Evolutionary conservation across 2,329 filamentous ascomycete species (phyloP).

Genomic region (Calonectria pseudoturangicola): DNA sequence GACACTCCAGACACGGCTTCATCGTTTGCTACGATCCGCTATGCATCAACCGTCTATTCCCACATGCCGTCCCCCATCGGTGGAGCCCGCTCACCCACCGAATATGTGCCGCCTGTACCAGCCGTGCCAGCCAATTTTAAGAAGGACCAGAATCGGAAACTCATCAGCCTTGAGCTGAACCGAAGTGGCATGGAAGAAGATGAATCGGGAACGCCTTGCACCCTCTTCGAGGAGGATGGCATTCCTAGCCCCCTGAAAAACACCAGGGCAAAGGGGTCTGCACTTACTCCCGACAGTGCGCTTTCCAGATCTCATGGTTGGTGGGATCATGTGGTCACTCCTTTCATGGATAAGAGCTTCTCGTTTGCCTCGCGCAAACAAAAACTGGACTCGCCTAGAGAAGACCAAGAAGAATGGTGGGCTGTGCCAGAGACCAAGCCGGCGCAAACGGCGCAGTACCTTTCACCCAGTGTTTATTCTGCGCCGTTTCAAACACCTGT

Average conservation of each 20-base stretch:
- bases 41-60: slow-evolving; percentile 78
- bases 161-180: slow-evolving; percentile 61
- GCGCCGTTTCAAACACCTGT: slow-evolving; percentile 58
- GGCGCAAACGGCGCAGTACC: slow-evolving; percentile 40
- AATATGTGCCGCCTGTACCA: slow-evolving; percentile 76
- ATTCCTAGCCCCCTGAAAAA: slow-evolving; percentile 63
- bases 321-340: slow-evolving; percentile 86
- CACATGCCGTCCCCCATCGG: slow-evolving; percentile 65
- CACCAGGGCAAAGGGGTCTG: slow-evolving; percentile 60
- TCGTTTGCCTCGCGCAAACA: slow-evolving; percentile 65
- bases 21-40: slow-evolving; percentile 64
- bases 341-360: slow-evolving; percentile 72
- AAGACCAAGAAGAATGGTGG: slow-evolving; percentile 63
- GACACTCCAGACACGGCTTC: slow-evolving; percentile 73
- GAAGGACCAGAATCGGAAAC: slow-evolving; percentile 57
- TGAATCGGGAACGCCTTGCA: slow-evolving; percentile 75
- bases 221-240: slow-evolving; percentile 83
- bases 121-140: slow-evolving; percentile 69
- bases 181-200: slow-evolving; percentile 65
- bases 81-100: slow-evolving; percentile 43
- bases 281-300: slow-evolving; percentile 68
- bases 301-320: slow-evolving; percentile 79
- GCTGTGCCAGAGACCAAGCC: slow-evolving; percentile 47
- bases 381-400: slow-evolving; percentile 57
- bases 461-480: slow-evolving; percentile 44